Conservation (phyloP, 306 rosid genomes). For the Inga oerstediana region DNA sequence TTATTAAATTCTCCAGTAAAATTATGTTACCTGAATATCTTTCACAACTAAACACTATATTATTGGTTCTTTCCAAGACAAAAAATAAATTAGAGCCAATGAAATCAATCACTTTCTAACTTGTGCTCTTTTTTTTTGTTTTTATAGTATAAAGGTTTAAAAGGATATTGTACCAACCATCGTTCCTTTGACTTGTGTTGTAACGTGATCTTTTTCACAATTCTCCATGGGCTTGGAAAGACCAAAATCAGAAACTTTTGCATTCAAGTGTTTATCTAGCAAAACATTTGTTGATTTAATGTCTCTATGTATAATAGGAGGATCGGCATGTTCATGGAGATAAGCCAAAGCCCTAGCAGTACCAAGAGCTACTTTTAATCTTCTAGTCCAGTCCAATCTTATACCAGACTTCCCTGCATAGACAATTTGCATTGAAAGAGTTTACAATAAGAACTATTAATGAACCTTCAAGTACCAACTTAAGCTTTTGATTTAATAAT, state of each 20-base stretch:
- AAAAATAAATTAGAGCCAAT: no score
- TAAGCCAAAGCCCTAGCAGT: conserved; percentile 55
- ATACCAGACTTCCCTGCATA: conserved; percentile 51
- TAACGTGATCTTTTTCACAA: conserved; percentile 35
- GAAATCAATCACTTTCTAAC: neutral
- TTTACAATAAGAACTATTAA: neutral
- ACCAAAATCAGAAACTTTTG: conserved; percentile 63
- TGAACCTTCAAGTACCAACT: neutral
- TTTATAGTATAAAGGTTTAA: neutral
- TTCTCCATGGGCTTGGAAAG: conserved; percentile 49
- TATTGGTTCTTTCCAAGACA: neutral
- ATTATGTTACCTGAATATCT: neutral
- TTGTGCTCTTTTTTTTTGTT: neutral
- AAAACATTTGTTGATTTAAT: conserved; percentile 55
- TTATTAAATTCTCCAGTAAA: neutral
- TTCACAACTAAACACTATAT: neutral
- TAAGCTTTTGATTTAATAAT: neutral
- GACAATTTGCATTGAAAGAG: neutral
- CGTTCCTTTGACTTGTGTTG: conserved; percentile 63
- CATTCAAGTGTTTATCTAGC: conserved; percentile 41
- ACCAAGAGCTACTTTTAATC: conserved; percentile 46
- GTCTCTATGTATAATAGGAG: conserved; percentile 61
- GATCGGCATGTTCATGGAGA: conserved; percentile 56
- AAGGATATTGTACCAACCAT: conserved; percentile 37
- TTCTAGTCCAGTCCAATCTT: conserved; percentile 51